Percentiles rank a stretch among this genome's conserved stretches.
Evolutionary conservation across 169 alveolate species (phyloP).

Genomic region (Plasmodium billcollinsi): DNA sequence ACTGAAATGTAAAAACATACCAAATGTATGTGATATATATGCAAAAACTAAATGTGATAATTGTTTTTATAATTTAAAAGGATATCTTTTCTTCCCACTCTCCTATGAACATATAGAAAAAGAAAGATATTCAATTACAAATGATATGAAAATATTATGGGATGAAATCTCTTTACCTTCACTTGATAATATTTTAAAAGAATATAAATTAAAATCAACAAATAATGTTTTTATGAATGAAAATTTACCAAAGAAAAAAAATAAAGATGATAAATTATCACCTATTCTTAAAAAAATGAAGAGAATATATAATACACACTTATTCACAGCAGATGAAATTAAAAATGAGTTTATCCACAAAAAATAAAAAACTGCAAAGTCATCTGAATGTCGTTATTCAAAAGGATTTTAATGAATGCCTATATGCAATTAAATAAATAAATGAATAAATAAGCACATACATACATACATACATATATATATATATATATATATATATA

Average conservation of each 20-base stretch:
- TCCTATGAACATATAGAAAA: slow-evolving; percentile 78
- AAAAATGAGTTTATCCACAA: slow-evolving; percentile 73
- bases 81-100: slow-evolving; percentile 79
- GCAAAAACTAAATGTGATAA: slow-evolving; percentile 79
- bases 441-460: too few species aligned
- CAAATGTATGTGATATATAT: slow-evolving; percentile 80
- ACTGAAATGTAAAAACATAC: slow-evolving; percentile 75
- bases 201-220: slow-evolving; percentile 75
- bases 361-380: background rate
- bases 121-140: slow-evolving; percentile 77
- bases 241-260: slow-evolving; percentile 56
- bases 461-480: too few species aligned
- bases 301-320: slow-evolving; percentile 83
- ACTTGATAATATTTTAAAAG: slow-evolving; percentile 45
- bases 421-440: too few species aligned
- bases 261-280: slow-evolving; percentile 53
- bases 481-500: too few species aligned
- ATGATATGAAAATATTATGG: slow-evolving; percentile 81
- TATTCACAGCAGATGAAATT: slow-evolving; percentile 84
- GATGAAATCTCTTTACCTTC: slow-evolving; percentile 77
- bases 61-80: slow-evolving; percentile 78
- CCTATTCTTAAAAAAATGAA: slow-evolving; percentile 80
- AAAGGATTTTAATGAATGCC: too few species aligned
- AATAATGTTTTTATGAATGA: slow-evolving; percentile 54
- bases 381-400: too few species aligned